A percentile compares a stretch with the other conserved stretches of the same genome.
Evolutionary conservation across 2,329 filamentous ascomycete genomes (phyloP).

Genomic region (Fusarium staphyleae): DNA sequence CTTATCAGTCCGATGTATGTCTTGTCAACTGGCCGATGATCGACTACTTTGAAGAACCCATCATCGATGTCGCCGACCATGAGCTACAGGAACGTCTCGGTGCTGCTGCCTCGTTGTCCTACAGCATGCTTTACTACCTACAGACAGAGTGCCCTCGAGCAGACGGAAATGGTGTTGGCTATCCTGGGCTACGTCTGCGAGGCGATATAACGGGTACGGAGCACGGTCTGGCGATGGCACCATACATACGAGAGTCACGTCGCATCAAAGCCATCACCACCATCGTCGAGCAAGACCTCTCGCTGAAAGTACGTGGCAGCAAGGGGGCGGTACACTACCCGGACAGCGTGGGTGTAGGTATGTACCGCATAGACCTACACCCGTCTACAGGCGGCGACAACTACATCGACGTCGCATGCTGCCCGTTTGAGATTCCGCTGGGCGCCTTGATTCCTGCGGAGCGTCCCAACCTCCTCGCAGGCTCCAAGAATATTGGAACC

Average conservation of each 20-base stretch:
- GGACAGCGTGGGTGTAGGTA: conserved; percentile 41
- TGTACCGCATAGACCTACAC: conserved; percentile 43
- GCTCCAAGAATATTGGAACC: conserved; percentile 42
- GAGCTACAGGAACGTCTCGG: conserved; percentile 27
- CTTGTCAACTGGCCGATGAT: conserved; percentile 45
- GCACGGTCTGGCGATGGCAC: conserved; percentile 42
- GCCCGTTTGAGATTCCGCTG: conserved; percentile 40
- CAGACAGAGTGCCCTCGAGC: conserved; percentile 40
- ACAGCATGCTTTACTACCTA: conserved; percentile 42
- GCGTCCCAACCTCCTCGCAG: conserved; percentile 34
- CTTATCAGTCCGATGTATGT: conserved; percentile 39
- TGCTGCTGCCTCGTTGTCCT: conserved; percentile 34
- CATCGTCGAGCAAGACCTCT: conserved; percentile 39
- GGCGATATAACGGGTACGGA: conserved; percentile 41
- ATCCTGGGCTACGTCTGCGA: conserved; percentile 38
- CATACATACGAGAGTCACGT: conserved; percentile 39
- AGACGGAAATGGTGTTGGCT: conserved; percentile 35
- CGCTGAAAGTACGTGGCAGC: conserved; percentile 26
- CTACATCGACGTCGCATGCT: conserved; percentile 43
- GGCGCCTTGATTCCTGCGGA: conserved; percentile 34
- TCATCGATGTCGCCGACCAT: conserved; percentile 36
- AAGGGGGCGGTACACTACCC: conserved; percentile 37
- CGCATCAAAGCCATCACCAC: conserved; percentile 40
- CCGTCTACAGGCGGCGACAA: conserved; percentile 41
- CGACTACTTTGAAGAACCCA: conserved; percentile 42